Evolutionary conservation across 768 basidiomycete species (phyloP), one percentile per base, ranked within the genome.

Genomic region (Tricholoma terreum): DNA sequence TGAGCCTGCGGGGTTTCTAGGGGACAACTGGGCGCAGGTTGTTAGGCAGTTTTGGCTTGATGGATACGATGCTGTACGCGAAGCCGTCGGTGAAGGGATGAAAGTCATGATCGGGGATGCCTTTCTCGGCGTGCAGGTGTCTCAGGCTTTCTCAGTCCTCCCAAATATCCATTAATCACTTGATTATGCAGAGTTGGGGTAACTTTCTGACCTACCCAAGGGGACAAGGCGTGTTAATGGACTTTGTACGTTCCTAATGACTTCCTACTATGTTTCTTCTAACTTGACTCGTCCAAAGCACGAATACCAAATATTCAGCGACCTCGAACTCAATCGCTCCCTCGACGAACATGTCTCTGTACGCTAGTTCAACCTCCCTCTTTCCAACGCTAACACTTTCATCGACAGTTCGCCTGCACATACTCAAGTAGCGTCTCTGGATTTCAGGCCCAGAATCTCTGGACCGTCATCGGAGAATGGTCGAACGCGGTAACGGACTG

Each of bases 381-480:
- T 22, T 17, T 34, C 54, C 51, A 31, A 14, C 55, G 30, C 38
- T n/a, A 9, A 55, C 19, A 55, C 6, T 43, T n/a, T 33, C 33
- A 21, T 38, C 1, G 17, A 15, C 53, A 79, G 81, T 84, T 77
- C 55, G 83, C 84, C 0, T 91, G 89, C 66, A 73, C 73, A 35
- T 74, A 79, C 54, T 75, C 77, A 11, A 66, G 75, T 24, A 73
- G 65, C 48, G 75, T 87, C 17, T 69, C 75, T 3, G 58, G 69
- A 2, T 89, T 75, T 65, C 76, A 83, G 6, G 57, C 74, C 5
- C 69, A 73, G 9, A 85, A 86, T 60, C 73, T 92, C 31, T 90
- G 85, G 85, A 90, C 88, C 2, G 75, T 91, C 30, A 76, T 86
- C 11, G 90, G 91, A 21, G 92, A 94, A 76, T 94, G 89, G 85